phyloP scores from a whole-genome alignment of 139 green algal species.

The Chlamydomonas schloesseri region DNA sequence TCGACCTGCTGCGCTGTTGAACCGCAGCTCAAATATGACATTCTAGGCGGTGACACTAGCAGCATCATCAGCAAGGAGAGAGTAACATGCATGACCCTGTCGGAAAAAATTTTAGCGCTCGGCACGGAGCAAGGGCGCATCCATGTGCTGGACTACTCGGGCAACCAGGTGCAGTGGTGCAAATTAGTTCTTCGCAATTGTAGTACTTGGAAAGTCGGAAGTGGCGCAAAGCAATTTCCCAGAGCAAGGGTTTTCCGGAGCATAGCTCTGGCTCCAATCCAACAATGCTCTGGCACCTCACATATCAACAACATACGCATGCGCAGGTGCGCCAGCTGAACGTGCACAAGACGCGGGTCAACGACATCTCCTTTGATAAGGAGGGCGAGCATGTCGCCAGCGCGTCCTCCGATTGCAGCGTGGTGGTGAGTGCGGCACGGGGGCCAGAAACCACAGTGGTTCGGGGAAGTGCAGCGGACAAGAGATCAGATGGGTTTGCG shows the following conservation, averaged over 20 bases:
- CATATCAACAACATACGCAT: background rate
- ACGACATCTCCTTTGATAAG: constrained; percentile 86
- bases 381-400: constrained; percentile 84
- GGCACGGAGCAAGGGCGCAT: constrained; percentile 82
- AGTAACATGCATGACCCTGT: constrained; percentile 77
- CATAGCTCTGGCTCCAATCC: background rate
- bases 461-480: no score
- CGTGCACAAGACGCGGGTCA: constrained; percentile 76
- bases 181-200: background rate
- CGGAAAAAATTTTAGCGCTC: constrained; percentile 90
- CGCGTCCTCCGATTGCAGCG: constrained; percentile 83
- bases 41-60: constrained; percentile 64
- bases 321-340: constrained; percentile 67
- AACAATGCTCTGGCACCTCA: background rate
- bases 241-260: background rate
- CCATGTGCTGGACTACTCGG: constrained; percentile 89
- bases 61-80: constrained; percentile 60
- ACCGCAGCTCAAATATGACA: constrained; percentile 87
- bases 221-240: background rate
- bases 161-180: constrained; percentile 77
- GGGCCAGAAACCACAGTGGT: no score
- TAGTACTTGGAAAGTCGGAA: background rate
- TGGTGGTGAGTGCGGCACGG: constrained; percentile 64
- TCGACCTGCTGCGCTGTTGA: constrained; percentile 52
- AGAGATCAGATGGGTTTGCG: no score